phyloP scores from a whole-genome alignment of 345 rosid genomes.

The Camelina sativa region DNA sequence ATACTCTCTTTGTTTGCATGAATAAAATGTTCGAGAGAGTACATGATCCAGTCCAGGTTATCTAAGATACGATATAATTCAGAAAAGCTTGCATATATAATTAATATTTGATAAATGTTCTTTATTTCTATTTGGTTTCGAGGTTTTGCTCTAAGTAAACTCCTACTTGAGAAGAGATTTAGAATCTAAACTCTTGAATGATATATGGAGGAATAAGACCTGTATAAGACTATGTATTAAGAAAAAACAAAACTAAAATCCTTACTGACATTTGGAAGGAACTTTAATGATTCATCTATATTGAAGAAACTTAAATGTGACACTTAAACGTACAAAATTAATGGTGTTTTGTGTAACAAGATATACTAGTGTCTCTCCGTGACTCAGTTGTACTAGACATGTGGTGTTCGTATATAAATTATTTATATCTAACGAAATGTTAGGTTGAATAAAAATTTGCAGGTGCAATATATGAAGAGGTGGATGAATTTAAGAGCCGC shows the following conservation, averaged over 20 bases:
- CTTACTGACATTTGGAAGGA: background rate
- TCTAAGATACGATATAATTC: background rate
- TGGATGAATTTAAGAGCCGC: conserved; percentile 41
- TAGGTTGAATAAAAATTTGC: conserved; percentile 20
- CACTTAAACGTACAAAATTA: background rate
- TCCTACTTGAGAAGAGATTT: background rate
- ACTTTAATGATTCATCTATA: background rate
- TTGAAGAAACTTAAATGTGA: background rate
- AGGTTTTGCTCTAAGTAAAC: background rate
- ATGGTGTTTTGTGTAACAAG: background rate
- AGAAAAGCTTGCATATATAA: background rate
- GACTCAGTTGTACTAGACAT: background rate
- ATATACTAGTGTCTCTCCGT: background rate
- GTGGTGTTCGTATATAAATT: conserved; percentile 11
- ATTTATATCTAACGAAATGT: conserved; percentile 4
- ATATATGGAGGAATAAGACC: background rate
- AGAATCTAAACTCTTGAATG: background rate
- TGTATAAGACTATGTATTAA: too few relatives aligned
- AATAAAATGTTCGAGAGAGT: too few relatives aligned
- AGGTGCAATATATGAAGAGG: conserved; percentile 9
- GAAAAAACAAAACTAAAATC: background rate
- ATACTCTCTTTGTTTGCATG: background rate
- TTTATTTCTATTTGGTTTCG: background rate
- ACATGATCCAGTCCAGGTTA: background rate
- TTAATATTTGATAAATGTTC: background rate